These are phyloP conservation scores for Penicillium sp. DNA, from an alignment of 2,329 filamentous ascomycete species.

Conservation along the genomic window DNA sequence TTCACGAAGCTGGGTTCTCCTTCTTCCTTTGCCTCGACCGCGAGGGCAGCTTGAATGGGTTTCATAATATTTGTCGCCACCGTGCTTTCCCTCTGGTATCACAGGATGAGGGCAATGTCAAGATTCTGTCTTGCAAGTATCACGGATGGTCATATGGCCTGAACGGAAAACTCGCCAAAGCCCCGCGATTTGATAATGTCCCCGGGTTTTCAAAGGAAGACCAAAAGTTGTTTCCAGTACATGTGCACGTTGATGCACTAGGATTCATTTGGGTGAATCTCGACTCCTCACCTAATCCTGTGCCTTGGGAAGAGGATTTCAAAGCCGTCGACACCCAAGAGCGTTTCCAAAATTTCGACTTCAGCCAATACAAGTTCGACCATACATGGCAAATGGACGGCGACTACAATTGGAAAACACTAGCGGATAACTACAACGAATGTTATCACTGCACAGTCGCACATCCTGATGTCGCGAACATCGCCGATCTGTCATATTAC, in stretches of 20 bases:
- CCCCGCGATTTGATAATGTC: slow-evolving; percentile 58
- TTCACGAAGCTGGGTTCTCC: slow-evolving; percentile 60
- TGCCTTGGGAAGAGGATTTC: slow-evolving; percentile 59
- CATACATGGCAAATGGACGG: slow-evolving; percentile 62
- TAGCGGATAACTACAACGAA: slow-evolving; percentile 67
- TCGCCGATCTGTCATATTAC: slow-evolving; percentile 62
- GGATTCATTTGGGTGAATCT: slow-evolving; percentile 65
- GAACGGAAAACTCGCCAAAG: slow-evolving; percentile 61
- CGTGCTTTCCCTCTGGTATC: slow-evolving; percentile 61
- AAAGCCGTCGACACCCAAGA: slow-evolving; percentile 53
- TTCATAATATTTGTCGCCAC: slow-evolving; percentile 65
- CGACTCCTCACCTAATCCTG: slow-evolving; percentile 39
- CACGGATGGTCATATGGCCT: slow-evolving; percentile 64
- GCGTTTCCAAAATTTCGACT: slow-evolving; percentile 53
- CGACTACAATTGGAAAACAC: slow-evolving; percentile 64
- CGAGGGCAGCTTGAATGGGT: slow-evolving; percentile 56
- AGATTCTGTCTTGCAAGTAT: slow-evolving; percentile 61
- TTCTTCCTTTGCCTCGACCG: slow-evolving; percentile 57
- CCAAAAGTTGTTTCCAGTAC: slow-evolving; percentile 53
- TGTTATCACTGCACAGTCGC: slow-evolving; percentile 27
- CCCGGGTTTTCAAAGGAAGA: slow-evolving; percentile 53
- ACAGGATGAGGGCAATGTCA: slow-evolving; percentile 52
- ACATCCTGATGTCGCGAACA: slow-evolving; percentile 33
- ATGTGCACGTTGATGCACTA: slow-evolving; percentile 56
- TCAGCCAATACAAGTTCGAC: slow-evolving; percentile 59